These are phyloP conservation scores for Penicillium sp. DNA, from an alignment of 2,329 filamentous ascomycete genomes.

Conservation along the genomic window DNA sequence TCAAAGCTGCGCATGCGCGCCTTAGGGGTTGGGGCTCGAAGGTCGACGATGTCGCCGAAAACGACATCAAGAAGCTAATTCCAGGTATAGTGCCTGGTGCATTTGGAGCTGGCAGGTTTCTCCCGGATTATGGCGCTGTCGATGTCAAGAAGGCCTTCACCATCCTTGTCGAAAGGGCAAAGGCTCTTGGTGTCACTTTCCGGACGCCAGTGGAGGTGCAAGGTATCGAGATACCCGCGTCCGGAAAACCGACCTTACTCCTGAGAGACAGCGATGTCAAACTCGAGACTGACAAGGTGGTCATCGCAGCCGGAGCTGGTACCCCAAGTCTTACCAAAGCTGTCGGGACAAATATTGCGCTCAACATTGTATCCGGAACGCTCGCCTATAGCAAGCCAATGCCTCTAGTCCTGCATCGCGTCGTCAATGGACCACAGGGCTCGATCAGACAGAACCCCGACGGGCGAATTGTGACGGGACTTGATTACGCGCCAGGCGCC, in stretches of 20 bases:
- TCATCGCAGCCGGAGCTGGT: neutral
- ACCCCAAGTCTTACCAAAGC: neutral
- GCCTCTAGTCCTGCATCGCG: neutral
- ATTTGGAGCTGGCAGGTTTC: neutral
- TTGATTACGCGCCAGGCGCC: neutral
- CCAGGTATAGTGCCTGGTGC: neutral
- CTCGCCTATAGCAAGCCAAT: neutral
- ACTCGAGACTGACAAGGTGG: neutral
- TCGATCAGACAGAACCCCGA: neutral
- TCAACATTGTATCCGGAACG: neutral
- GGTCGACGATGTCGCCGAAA: neutral
- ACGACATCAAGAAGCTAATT: neutral
- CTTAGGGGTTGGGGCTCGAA: neutral
- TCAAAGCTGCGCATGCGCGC: neutral
- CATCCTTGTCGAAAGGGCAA: neutral
- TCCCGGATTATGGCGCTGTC: neutral
- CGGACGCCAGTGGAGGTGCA: neutral
- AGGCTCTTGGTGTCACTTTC: neutral
- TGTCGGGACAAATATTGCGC: neutral
- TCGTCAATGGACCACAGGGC: neutral
- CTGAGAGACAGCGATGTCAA: neutral
- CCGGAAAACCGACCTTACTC: neutral
- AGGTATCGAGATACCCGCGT: neutral
- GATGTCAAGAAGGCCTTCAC: neutral
- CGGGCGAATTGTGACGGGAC: neutral